Evolutionary conservation across 2,329 filamentous ascomycete species (phyloP).

Genomic region (Calonectria hawksworthii): DNA sequence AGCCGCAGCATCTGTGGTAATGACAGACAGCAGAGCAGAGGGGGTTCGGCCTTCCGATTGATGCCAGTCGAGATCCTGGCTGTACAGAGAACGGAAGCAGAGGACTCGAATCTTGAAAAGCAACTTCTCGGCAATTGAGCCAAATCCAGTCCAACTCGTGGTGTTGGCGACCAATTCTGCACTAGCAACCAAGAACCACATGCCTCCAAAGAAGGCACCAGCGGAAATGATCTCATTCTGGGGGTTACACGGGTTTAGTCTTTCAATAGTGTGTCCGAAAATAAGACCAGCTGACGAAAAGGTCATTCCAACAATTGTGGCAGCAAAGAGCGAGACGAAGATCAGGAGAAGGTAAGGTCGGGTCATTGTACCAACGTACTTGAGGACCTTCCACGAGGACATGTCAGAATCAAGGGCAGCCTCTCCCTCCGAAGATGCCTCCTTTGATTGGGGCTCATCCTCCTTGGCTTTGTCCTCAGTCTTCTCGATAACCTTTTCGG

Average conservation of each 20-base stretch:
- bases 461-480: constrained; percentile 54
- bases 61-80: constrained; percentile 80
- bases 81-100: constrained; percentile 74
- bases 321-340: constrained; percentile 57
- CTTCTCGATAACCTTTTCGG: constrained; percentile 50
- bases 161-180: constrained; percentile 67
- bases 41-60: constrained; percentile 75
- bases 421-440: constrained; percentile 49
- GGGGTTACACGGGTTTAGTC: constrained; percentile 62
- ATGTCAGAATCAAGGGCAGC: constrained; percentile 58
- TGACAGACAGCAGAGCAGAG: constrained; percentile 73
- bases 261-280: constrained; percentile 58
- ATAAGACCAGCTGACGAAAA: constrained; percentile 69
- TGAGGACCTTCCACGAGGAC: constrained; percentile 56
- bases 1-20: constrained; percentile 78
- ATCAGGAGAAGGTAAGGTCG: constrained; percentile 57
- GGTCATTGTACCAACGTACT: constrained; percentile 53
- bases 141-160: constrained; percentile 66
- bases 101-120: constrained; percentile 74
- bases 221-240: constrained; percentile 52
- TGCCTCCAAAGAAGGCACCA: constrained; percentile 65
- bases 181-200: constrained; percentile 68
- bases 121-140: constrained; percentile 70
- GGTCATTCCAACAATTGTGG: constrained; percentile 68
- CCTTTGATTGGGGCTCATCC: constrained; percentile 50